Evolutionary conservation across 129 eudicot species (phyloP), one percentile per base, ranked within the genome.

Genomic region (Tagetes erecta): DNA sequence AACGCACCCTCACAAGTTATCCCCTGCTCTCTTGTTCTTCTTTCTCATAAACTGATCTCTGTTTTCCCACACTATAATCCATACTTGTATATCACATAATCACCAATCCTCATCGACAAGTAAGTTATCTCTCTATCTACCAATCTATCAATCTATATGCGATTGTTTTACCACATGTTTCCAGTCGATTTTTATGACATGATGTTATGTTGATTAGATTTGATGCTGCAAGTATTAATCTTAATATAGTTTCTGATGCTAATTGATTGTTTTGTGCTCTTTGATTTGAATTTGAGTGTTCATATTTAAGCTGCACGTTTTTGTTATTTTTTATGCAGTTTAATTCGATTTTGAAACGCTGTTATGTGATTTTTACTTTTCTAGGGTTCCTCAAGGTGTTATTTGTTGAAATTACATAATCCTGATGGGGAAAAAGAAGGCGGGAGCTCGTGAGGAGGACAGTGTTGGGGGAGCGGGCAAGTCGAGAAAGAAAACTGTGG

Each of bases 351-450:
- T 56, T 44, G 39, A 35, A 33, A 3, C 12, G 34, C 4, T 65
- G 8, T 40, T 65, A 4, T 76, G 39, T 75, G 14, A 39, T 46
- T 39, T 20, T 20, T 20, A 20, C 27, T 20, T 20, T 20, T 70
- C 52, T 70, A 62, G 57, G 71, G 51, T 62, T 71, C 41, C 50
- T 41, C 14, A 71, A 72, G 82, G 72, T 62, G 74, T 33, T 50
- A 78, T 82, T 71, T 70, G 83, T 77, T 70, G 84, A 82, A 75
- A 67, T 39, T 6, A 51, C 67, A 8, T 6, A 12, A 39, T 30
- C 41, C 60, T 37, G 72, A 90, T 87, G 97, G 95, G 91, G 67
- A 76, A 88, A 77, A 87, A 87, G 83, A 91, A 91, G 84, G 81
- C 85, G 2, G 51, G 64, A 10, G 82, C 76, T 33, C 83, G 92